Percentiles rank a stretch among this genome's conserved stretches.
Evolutionary conservation across 2,329 filamentous ascomycete genomes (phyloP).

Genomic region (Phoma sp.): DNA sequence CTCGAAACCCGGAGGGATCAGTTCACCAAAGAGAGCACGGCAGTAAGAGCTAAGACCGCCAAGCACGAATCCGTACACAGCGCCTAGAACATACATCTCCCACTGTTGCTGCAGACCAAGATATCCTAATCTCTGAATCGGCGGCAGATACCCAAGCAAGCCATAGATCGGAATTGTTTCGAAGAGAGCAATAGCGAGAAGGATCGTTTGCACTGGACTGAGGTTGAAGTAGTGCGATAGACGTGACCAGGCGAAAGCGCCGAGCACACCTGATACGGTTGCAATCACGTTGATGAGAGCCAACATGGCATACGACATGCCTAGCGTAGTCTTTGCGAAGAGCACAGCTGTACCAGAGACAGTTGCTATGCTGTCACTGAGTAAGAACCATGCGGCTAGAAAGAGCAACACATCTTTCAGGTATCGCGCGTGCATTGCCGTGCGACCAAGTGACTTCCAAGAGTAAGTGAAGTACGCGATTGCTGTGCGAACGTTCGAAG

Average conservation of each 20-base stretch:
- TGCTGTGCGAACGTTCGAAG: conserved; percentile 57
- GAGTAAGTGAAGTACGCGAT: conserved; percentile 78
- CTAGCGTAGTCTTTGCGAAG: conserved; percentile 90
- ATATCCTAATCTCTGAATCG: conserved; percentile 74
- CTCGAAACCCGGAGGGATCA: conserved; percentile 93
- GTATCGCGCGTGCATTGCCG: conserved; percentile 73
- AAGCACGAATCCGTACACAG: conserved; percentile 90
- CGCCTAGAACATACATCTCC: conserved; percentile 95
- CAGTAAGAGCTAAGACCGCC: conserved; percentile 94
- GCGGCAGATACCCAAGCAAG: conserved; percentile 83
- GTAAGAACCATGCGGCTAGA: conserved; percentile 88
- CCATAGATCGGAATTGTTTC: conserved; percentile 94
- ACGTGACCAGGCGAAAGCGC: conserved; percentile 87
- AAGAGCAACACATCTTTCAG: conserved; percentile 78
- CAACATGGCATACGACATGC: conserved; percentile 86
- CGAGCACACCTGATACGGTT: conserved; percentile 80
- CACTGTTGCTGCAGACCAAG: conserved; percentile 89
- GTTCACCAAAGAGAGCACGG: conserved; percentile 86
- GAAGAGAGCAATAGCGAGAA: conserved; percentile 89
- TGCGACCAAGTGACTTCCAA: conserved; percentile 85
- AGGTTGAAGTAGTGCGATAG: conserved; percentile 74
- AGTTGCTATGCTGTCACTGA: conserved; percentile 93
- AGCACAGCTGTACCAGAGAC: conserved; percentile 93
- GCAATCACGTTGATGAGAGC: conserved; percentile 94
- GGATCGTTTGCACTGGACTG: conserved; percentile 82